These are phyloP conservation scores for Colletotrichum magnum DNA, from an alignment of 2,329 filamentous ascomycete species.

Conservation along the genomic window DNA sequence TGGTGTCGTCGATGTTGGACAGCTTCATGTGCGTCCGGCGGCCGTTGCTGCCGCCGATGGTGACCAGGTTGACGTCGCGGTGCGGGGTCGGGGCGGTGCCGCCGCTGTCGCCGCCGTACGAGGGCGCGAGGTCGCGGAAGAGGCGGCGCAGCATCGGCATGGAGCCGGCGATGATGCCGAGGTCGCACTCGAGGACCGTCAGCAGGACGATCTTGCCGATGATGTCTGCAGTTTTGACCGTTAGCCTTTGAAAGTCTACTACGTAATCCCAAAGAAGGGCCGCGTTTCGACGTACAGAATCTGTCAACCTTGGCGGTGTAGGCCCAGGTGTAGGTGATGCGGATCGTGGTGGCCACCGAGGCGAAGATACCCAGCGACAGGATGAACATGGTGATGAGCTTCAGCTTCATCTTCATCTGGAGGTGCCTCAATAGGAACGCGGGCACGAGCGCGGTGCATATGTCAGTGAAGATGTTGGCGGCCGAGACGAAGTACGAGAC, in stretches of 20 bases:
- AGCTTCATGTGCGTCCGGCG: no score
- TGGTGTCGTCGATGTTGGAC: no score
- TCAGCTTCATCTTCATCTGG: background rate
- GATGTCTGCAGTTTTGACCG: constrained; percentile 22
- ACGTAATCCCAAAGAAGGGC: no score
- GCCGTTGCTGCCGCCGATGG: no score
- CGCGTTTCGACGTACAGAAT: background rate
- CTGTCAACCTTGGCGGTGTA: constrained; percentile 19
- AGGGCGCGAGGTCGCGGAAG: constrained; percentile 17
- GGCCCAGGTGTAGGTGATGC: constrained; percentile 42
- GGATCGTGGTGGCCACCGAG: constrained; percentile 42
- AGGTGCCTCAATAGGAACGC: background rate
- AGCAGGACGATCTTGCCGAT: constrained; percentile 44
- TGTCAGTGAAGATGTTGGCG: constrained; percentile 1
- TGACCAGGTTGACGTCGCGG: no score
- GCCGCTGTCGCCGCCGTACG: no score
- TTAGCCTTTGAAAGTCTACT: background rate
- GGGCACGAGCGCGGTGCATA: background rate
- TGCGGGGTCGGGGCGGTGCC: no score
- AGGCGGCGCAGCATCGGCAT: constrained; percentile 44
- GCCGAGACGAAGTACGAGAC: constrained; percentile 41
- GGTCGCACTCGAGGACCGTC: constrained; percentile 45
- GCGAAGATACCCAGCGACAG: constrained; percentile 15
- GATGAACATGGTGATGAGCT: background rate
- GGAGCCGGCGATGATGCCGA: constrained; percentile 45